Base-by-base conservation (phyloP, 1,284 basidiomycete species). In the Ustilago shanxiensis region DNA sequence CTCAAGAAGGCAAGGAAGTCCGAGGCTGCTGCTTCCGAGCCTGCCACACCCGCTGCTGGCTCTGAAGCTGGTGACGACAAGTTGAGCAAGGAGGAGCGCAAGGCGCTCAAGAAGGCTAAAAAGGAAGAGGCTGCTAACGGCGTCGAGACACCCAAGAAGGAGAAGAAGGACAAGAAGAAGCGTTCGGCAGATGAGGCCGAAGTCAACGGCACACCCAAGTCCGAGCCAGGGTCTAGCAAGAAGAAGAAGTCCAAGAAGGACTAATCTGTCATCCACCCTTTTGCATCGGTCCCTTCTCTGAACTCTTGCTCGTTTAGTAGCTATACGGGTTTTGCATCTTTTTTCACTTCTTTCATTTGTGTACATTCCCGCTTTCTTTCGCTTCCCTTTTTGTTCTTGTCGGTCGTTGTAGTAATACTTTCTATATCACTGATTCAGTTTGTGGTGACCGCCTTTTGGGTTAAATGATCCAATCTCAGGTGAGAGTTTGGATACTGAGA, bases 61-160 rank as follows among this genome's bases (percentile, higher is more conserved):
- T 57, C 60, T 2, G 72, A 93, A 92, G 45, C 96, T 93, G 84
- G 93, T 9, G 68, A 71, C 35, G 71, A 73, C 54, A 72, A 81
- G 72, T 51, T 79, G 45, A 65, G 68, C 56, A 82, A 83, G 76
- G 79, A 82, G 50, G 72, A 83, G 64, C 54, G 60, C 33, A 77
- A 72, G 63, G 73, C 73, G 35, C 66, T 70, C 65, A 81, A 83
- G 60, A 77, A 79, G 66, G 63, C 65, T 50, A 79, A 78, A 70
- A 80, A 83, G 71, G 69, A 81, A 20, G 67, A 52, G n/a, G 72
- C 45, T 24, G 68, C 59, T 20, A 57, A 67, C n/a, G 72, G 66
- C 11, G 51, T 47, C 37, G 66, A 70, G 52, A 70, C 70, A 28
- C 70, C 73, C 35, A 77, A 74, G 70, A 81, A 83, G 75, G 73